phyloP scores from a whole-genome alignment of 129 eudicot genomes.

The Flaveria ramosissima region DNA sequence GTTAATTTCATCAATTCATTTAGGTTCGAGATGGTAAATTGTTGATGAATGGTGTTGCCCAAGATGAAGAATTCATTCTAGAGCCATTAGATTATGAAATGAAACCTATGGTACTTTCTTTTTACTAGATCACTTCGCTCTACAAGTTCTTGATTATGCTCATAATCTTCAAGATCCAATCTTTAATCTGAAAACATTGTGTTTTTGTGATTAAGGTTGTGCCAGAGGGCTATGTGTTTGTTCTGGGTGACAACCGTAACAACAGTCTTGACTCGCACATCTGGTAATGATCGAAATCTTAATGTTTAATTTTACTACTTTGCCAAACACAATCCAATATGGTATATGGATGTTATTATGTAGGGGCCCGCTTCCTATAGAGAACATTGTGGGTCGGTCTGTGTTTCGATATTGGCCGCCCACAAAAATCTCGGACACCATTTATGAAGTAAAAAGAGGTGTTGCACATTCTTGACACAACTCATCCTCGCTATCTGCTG shows the following conservation, averaged over 20 bases:
- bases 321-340: neutral
- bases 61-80: conserved; percentile 85
- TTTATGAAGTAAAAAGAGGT: conserved; percentile 45
- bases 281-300: conserved; percentile 50
- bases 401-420: conserved; percentile 97
- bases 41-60: conserved; percentile 68
- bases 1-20: neutral
- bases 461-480: conserved; percentile 55
- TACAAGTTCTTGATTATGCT: conserved; percentile 5
- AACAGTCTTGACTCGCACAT: conserved; percentile 90
- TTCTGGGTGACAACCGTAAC: conserved; percentile 96
- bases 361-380: conserved; percentile 97
- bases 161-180: conserved; percentile 3
- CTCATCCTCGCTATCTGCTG: neutral
- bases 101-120: conserved; percentile 64
- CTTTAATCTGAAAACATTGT: neutral
- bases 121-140: neutral
- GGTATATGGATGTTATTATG: conserved; percentile 2
- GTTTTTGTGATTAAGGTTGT: conserved; percentile 57
- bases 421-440: conserved; percentile 67
- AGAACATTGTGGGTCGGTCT: conserved; percentile 82
- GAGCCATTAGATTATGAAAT: conserved; percentile 86
- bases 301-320: neutral
- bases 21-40: conserved; percentile 79
- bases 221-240: conserved; percentile 92